Base-by-base conservation (phyloP, 192 early-diverging fungal genomes). In the Coemansia sp. region DNA sequence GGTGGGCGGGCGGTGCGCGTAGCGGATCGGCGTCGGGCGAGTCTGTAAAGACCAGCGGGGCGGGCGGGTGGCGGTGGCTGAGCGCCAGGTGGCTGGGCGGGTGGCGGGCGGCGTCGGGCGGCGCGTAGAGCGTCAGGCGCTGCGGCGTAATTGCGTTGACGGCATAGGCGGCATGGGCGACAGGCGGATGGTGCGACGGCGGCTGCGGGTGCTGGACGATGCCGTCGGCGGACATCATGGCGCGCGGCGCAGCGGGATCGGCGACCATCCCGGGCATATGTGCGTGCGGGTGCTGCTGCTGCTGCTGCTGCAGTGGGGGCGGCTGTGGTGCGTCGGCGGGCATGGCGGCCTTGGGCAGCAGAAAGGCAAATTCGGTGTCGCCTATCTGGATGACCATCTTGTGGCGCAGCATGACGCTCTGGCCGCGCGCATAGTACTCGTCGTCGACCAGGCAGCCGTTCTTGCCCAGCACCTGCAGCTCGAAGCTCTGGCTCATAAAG, bases 371-470 rank as follows among this genome's bases (percentile, higher is more conserved):
- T 42, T 86, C 84, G 24, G 88, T 83, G 34, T 93, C 90, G 58
- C 89, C 90, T 68, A 95, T 92, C 64, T 89, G 90, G n/a, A 95
- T 87, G 53, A 88, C 84, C 53, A 69, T 77, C 34, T 70, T 72
- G 63, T 83, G 82, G 29, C 64, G 81, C 50, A 89, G 66, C 35
- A 85, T 68, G 29, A 91, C 80, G 52, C 84, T 78, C 18, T 82
- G 74, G 14, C 87, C 86, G 74, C 84, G 81, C 64, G 87, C 82
- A 30, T 89, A 78, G 82, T 89, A 94, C 58, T 83, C 82, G 50
- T 89, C 91, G 71, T 95, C 87, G n/a, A 95, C 86, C 70, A 89
- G 84, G 24, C 88, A 88, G 6, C 94, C 94, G 80, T 96, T 96
- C 62, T 93, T 93, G 11, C 94, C 94, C 65, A 87, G 83, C 18